Conservation (phyloP, 2,329 filamentous ascomycete species). For the Helicocarpus griseus region DNA sequence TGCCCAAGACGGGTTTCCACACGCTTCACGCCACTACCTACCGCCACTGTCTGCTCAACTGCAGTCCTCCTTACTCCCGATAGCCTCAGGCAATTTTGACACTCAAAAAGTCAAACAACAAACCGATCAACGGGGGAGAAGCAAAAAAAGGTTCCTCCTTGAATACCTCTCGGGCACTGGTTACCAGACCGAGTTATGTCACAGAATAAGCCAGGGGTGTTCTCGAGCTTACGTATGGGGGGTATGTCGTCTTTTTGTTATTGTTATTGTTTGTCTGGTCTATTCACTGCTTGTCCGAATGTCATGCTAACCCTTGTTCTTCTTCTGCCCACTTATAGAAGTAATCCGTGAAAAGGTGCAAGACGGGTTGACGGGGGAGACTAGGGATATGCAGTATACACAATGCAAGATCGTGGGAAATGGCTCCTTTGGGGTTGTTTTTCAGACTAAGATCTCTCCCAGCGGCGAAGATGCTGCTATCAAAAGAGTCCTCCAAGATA, state of each 20-base stretch:
- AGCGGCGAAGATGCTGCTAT: slow-evolving; percentile 97
- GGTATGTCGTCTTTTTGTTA: slow-evolving; percentile 57
- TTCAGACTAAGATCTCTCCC: slow-evolving; percentile 97
- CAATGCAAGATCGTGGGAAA: slow-evolving; percentile 99
- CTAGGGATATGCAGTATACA: slow-evolving; percentile 93
- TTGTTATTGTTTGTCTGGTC: slow-evolving; percentile 8
- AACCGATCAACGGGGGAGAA: neutral
- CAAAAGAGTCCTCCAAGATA: slow-evolving; percentile 97
- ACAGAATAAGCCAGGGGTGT: slow-evolving; percentile 83
- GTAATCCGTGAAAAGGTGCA: slow-evolving; percentile 98
- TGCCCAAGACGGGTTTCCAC: slow-evolving; percentile 49
- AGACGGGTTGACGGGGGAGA: slow-evolving; percentile 93
- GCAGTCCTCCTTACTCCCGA: slow-evolving; percentile 33
- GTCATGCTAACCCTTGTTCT: slow-evolving; percentile 6
- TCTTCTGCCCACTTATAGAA: slow-evolving; percentile 48
- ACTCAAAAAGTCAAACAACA: neutral
- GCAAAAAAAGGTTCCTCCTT: neutral
- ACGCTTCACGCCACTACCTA: slow-evolving; percentile 27
- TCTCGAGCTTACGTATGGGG: slow-evolving; percentile 87
- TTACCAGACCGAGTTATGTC: slow-evolving; percentile 54
- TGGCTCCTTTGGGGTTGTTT: slow-evolving; percentile 96
- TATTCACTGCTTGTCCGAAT: slow-evolving; percentile 11
- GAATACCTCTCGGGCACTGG: slow-evolving; percentile 13
- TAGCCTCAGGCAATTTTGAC: slow-evolving; percentile 18
- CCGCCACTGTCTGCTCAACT: slow-evolving; percentile 38